These are phyloP conservation scores for Conticribra guillardii DNA, from an alignment of 108 stramenopile genomes.

Conservation along the genomic window DNA sequence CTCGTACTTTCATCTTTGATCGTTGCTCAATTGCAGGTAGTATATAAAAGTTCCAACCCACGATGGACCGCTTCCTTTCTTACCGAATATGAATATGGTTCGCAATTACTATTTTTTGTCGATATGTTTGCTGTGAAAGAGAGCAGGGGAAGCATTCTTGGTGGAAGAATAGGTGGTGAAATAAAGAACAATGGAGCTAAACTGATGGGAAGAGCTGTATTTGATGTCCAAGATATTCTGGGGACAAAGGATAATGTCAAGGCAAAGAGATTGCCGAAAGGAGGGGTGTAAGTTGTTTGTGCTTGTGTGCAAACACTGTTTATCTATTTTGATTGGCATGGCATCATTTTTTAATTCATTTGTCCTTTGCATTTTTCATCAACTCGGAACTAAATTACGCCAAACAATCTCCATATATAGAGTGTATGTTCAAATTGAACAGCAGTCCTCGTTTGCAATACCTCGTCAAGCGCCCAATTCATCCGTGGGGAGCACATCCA, in stretches of 20 bases:
- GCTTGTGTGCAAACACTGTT: background rate
- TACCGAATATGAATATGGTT: constrained; percentile 28
- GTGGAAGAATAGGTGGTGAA: background rate
- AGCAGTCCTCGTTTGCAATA: background rate
- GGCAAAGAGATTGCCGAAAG: constrained; percentile 16
- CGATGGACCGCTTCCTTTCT: constrained; percentile 29
- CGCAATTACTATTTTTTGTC: constrained; percentile 31
- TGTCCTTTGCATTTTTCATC: too few relatives aligned
- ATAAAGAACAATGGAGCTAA: constrained; percentile 3
- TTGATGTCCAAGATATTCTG: constrained; percentile 37
- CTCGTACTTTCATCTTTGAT: background rate
- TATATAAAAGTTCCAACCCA: constrained; percentile 26
- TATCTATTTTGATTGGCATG: background rate
- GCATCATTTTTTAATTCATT: too few relatives aligned
- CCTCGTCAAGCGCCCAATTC: background rate
- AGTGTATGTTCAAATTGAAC: constrained; percentile 31
- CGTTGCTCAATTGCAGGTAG: constrained; percentile 6
- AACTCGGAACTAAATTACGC: too few relatives aligned
- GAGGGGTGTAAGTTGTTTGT: constrained; percentile 17
- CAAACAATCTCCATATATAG: too few relatives aligned
- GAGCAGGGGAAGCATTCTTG: background rate
- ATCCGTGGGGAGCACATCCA: background rate
- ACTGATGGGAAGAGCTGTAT: constrained; percentile 18
- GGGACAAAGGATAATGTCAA: constrained; percentile 11
- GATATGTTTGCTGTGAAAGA: constrained; percentile 17